Evolutionary conservation across 1,139 yeast genomes (phyloP).

Genomic region (Taiozyma sp.): DNA sequence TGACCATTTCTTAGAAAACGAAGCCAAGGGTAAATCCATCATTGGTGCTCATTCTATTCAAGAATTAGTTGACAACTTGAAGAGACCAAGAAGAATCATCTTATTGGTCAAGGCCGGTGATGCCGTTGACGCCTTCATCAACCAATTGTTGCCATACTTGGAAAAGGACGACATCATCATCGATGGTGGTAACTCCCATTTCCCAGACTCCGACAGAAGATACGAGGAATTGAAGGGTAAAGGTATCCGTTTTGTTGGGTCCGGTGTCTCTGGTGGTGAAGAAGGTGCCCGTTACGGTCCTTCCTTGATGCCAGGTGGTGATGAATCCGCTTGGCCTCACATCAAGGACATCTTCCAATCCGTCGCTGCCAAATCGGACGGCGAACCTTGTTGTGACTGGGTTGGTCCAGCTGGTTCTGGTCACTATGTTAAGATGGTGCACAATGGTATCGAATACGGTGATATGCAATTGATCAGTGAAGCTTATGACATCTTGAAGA

Average conservation of each 20-base stretch:
- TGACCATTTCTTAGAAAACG: constrained; percentile 87
- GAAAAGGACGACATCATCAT: constrained; percentile 98
- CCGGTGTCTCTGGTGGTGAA: constrained; percentile 99
- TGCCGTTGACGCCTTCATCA: constrained; percentile 91
- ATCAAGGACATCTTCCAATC: constrained; percentile 95
- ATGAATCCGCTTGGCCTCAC: constrained; percentile 97
- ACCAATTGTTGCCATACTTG: constrained; percentile 82
- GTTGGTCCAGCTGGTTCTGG: constrained; percentile 99
- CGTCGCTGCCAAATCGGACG: constrained; percentile 93
- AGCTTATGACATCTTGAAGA: constrained; percentile 94
- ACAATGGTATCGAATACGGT: constrained; percentile 99
- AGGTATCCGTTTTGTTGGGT: constrained; percentile 93
- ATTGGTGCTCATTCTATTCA: constrained; percentile 92
- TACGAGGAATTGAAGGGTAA: constrained; percentile 80
- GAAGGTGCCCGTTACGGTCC: constrained; percentile 99
- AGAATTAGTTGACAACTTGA: constrained; percentile 84
- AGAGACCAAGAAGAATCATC: constrained; percentile 95
- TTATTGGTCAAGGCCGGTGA: constrained; percentile 94
- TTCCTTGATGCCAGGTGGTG: constrained; percentile 99
- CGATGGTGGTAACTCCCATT: constrained; percentile 99
- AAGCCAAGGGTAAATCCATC: constrained; percentile 95
- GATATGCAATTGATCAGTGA: constrained; percentile 99
- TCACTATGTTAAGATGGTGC: constrained; percentile 99
- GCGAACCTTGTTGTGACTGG: constrained; percentile 99
- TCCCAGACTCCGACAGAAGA: constrained; percentile 98